A percentile compares a stretch with the other conserved stretches of the same genome.
phyloP scores from a whole-genome alignment of 1,284 basidiomycete species.

The Ustilago cynodontis region DNA sequence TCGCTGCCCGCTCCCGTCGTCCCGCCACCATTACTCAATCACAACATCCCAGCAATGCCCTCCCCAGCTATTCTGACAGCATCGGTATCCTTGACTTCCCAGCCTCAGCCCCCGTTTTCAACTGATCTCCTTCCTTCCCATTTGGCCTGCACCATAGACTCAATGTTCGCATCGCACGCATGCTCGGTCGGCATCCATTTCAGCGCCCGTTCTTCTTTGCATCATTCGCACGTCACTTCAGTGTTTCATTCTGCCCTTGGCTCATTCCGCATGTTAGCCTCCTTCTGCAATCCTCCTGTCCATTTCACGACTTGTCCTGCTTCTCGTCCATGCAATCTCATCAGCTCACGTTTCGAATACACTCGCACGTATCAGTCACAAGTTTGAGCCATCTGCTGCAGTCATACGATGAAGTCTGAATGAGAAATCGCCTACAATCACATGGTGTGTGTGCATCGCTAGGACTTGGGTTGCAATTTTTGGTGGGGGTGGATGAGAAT shows the following conservation, averaged over 20 bases:
- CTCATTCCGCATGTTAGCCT: not conserved
- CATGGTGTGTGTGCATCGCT: conserved; percentile 2
- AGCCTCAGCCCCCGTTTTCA: not conserved
- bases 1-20: conserved; percentile 30
- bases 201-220: not conserved
- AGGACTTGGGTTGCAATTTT: conserved; percentile 40
- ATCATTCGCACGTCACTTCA: not conserved
- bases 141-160: not conserved
- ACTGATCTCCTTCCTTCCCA: not conserved
- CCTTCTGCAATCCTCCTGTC: not conserved
- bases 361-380: no score
- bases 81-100: conserved; percentile 44
- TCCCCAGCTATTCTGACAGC: conserved; percentile 49
- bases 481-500: conserved; percentile 11
- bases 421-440: conserved; percentile 18
- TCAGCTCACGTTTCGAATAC: not conserved
- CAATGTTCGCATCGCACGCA: conserved; percentile 7
- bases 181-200: not conserved
- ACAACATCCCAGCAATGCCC: conserved; percentile 6
- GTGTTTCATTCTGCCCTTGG: not conserved
- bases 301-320: not conserved
- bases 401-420: not conserved
- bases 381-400: no score
- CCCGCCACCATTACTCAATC: conserved; percentile 23
- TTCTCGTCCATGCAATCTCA: conserved; percentile 1